Conservation (phyloP, 2,329 filamentous ascomycete species). For the Myriosclerotinia duriaeana region DNA sequence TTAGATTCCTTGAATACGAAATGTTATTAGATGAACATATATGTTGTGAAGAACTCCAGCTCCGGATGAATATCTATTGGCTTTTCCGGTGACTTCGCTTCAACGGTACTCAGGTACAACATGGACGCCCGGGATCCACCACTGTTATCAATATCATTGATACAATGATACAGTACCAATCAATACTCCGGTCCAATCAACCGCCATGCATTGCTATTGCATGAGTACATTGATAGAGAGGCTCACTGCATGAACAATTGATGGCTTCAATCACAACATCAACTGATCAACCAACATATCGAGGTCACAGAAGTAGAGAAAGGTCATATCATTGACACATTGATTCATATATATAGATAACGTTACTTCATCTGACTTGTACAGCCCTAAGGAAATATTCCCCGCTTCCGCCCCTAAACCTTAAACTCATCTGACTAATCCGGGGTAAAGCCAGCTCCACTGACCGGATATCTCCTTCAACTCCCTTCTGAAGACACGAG, state of each 20-base stretch:
- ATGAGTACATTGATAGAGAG: not conserved
- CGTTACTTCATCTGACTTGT: not conserved
- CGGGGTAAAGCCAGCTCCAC: constrained; percentile 15
- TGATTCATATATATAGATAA: not conserved
- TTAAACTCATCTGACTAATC: constrained; percentile 9
- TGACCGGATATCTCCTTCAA: not conserved
- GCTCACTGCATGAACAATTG: constrained; percentile 11
- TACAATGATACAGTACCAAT: not conserved
- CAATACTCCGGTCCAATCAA: constrained; percentile 7
- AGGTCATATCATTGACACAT: constrained; percentile 9
- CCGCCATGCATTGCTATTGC: not conserved
- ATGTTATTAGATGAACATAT: not conserved
- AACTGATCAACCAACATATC: too few species aligned
- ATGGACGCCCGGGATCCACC: not conserved
- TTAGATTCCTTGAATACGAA: not conserved
- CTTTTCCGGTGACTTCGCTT: not conserved
- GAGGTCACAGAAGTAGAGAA: not conserved
- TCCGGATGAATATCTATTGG: not conserved
- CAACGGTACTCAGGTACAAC: not conserved
- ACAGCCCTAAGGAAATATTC: not conserved
- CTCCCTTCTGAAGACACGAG: not conserved
- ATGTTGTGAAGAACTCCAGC: not conserved
- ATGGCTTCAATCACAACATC: constrained; percentile 11
- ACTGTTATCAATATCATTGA: constrained; percentile 14
- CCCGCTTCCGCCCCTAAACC: not conserved